Conservation (phyloP, 1,284 basidiomycete species). For the Apiotrichum laibachii region DNA sequence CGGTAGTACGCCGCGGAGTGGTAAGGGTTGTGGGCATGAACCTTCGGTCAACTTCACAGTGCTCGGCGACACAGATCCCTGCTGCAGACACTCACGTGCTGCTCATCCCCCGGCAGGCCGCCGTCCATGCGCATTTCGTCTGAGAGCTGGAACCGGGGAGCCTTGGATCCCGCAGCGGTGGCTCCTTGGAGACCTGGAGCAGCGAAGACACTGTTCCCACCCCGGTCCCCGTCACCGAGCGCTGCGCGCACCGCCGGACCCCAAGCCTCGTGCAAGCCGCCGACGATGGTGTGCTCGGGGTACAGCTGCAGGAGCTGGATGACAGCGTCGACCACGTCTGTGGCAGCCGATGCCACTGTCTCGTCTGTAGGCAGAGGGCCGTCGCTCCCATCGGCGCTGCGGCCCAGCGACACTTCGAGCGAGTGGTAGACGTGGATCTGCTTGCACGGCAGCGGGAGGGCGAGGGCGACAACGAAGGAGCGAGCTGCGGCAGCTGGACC, state of each 20-base stretch:
- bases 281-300: slow-evolving; percentile 6
- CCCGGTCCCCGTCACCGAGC: background rate
- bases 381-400: background rate
- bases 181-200: background rate
- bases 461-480: slow-evolving; percentile 7
- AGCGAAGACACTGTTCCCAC: background rate
- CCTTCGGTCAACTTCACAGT: background rate
- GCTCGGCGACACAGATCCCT: no score
- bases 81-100: slow-evolving; percentile 25
- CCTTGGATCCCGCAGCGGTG: no score
- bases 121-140: slow-evolving; percentile 1
- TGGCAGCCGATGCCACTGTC: slow-evolving; percentile 1
- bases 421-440: slow-evolving; percentile 28
- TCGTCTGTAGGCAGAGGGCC: background rate
- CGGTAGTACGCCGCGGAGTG: slow-evolving; percentile 12
- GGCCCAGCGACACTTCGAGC: slow-evolving; percentile 2
- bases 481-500: no score
- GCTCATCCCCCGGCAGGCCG: slow-evolving; percentile 18
- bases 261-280: slow-evolving; percentile 18
- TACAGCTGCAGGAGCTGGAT: background rate
- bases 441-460: slow-evolving; percentile 14
- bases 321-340: slow-evolving; percentile 4
- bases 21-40: background rate
- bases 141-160: no score
- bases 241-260: slow-evolving; percentile 1